Conservation (phyloP, 192 early-diverging fungal species). For the Funneliformis mosseae region DNA sequence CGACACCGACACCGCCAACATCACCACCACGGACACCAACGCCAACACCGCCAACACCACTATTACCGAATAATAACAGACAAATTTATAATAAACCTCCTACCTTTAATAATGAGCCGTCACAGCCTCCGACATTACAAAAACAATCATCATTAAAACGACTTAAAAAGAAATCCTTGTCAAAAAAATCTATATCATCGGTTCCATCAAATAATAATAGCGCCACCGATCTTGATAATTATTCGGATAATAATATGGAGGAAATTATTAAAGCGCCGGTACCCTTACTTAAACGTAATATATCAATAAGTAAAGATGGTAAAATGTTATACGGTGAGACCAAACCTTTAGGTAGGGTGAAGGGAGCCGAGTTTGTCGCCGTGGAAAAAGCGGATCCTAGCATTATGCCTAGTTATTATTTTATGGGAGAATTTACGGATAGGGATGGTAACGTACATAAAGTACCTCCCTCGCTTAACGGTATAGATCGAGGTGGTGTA, state of each 20-base stretch:
- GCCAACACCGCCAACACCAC: too few relatives aligned
- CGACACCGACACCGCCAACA: too few relatives aligned
- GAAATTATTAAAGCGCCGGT: neutral
- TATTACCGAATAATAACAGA: too few relatives aligned
- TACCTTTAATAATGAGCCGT: neutral
- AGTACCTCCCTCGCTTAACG: neutral
- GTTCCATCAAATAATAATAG: neutral
- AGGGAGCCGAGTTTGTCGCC: constrained; percentile 19
- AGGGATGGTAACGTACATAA: neutral
- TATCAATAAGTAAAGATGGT: constrained; percentile 32
- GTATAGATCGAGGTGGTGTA: neutral
- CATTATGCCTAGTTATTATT: constrained; percentile 8
- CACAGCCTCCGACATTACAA: neutral
- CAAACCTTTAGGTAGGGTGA: constrained; percentile 25
- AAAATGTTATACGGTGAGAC: constrained; percentile 26
- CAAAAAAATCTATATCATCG: neutral
- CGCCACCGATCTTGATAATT: neutral
- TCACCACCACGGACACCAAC: too few relatives aligned
- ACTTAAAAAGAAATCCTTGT: neutral
- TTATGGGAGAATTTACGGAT: neutral
- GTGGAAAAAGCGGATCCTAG: constrained; percentile 27
- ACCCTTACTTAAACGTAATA: constrained; percentile 11
- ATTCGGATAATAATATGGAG: neutral
- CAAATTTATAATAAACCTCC: too few relatives aligned
- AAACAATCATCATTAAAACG: neutral